Evolutionary conservation across 2,329 filamentous ascomycete genomes (phyloP).

Genomic region (Pseudogymnoascus sp.): DNA sequence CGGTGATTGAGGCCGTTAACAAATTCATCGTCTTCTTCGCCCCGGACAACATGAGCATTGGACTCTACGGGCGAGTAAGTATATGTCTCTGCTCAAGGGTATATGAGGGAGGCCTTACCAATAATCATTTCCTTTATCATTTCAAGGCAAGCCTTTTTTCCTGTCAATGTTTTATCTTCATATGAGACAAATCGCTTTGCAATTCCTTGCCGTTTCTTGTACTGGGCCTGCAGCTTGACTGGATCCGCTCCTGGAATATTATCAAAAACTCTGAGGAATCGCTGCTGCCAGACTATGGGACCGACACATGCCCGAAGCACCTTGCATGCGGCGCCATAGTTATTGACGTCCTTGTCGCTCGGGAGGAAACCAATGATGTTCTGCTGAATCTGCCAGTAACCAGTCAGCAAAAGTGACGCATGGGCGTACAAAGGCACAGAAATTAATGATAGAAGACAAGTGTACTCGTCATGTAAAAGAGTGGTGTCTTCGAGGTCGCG

Average conservation of each 20-base stretch:
- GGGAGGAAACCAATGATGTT: constrained; percentile 21
- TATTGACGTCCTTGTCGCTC: constrained; percentile 35
- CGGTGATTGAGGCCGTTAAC: not conserved
- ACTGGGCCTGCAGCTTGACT: constrained; percentile 21
- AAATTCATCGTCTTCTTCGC: constrained; percentile 7
- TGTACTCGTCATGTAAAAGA: not conserved
- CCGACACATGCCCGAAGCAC: constrained; percentile 31
- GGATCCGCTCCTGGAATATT: constrained; percentile 22
- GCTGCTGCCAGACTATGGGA: constrained; percentile 38
- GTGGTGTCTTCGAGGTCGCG: not conserved
- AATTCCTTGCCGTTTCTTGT: constrained; percentile 30
- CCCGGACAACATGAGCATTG: constrained; percentile 14
- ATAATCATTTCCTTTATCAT: constrained; percentile 35
- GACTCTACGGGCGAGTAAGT: constrained; percentile 18
- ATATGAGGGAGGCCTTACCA: constrained; percentile 27
- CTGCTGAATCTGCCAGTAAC: constrained; percentile 23
- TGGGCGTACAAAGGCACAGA: not conserved
- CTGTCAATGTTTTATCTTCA: constrained; percentile 6
- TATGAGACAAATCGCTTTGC: constrained; percentile 21
- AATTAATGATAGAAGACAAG: not conserved
- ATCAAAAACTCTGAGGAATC: constrained; percentile 37
- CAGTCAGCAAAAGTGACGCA: not conserved
- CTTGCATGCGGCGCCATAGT: constrained; percentile 33
- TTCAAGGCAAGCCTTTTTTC: constrained; percentile 30
- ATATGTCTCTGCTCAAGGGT: not conserved